phyloP scores from a whole-genome alignment of 495 filamentous ascomycete species.

The Penicillium samsonianum region DNA sequence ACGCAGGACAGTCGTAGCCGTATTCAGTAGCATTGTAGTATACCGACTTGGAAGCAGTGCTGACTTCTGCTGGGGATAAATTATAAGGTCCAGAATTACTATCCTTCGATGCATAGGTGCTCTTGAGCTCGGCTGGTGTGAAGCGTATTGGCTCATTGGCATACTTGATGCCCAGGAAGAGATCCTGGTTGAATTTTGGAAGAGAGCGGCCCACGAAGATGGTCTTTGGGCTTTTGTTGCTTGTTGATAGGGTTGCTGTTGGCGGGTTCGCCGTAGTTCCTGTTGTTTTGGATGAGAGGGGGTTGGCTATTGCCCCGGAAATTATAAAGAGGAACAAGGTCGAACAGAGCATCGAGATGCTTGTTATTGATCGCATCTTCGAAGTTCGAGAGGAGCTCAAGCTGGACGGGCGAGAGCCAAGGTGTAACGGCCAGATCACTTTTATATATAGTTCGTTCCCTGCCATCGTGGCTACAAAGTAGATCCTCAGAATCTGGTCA shows the following conservation, averaged over 20 bases:
- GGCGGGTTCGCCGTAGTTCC: not conserved
- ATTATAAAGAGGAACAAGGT: slow-evolving; percentile 11
- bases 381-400: not conserved
- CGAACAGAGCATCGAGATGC: not conserved
- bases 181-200: slow-evolving; percentile 34
- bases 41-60: not conserved
- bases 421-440: not conserved
- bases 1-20: slow-evolving; percentile 41
- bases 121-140: slow-evolving; percentile 31
- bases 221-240: slow-evolving; percentile 13
- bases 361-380: not conserved
- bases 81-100: slow-evolving; percentile 25
- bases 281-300: not conserved
- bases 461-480: not conserved
- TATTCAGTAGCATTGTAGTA: slow-evolving; percentile 41
- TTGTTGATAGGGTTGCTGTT: slow-evolving; percentile 20
- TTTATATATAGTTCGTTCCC: not conserved
- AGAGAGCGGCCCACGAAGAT: slow-evolving; percentile 34
- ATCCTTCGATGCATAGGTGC: slow-evolving; percentile 24
- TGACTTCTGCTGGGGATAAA: not conserved
- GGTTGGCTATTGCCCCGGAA: slow-evolving; percentile 6
- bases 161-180: slow-evolving; percentile 42
- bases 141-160: slow-evolving; percentile 36
- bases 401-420: not conserved
- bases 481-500: too few species aligned